Evolutionary conservation across 192 early-diverging fungal genomes (phyloP).

Genomic region (Coemansia sp.): DNA sequence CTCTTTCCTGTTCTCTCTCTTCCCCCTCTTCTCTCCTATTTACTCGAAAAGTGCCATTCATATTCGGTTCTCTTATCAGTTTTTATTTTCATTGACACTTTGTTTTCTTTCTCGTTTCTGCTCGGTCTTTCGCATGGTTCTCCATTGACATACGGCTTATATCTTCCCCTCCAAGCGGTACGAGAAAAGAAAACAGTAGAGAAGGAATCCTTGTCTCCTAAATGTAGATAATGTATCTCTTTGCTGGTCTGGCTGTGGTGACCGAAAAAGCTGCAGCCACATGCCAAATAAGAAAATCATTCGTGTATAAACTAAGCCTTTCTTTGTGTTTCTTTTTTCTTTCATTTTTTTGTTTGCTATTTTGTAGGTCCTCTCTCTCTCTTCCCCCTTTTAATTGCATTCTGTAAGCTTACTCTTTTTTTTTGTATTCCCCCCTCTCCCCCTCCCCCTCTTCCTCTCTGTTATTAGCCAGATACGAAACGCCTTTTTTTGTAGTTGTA

Average conservation of each 20-base stretch:
- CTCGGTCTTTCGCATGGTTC: neutral
- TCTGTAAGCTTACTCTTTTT: conserved; percentile 1
- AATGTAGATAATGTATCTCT: neutral
- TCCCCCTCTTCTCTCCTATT: neutral
- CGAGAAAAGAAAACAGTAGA: neutral
- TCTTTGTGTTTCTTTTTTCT: neutral
- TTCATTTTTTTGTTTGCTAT: neutral
- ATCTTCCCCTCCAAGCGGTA: neutral
- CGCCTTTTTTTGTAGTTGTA: conserved; percentile 8
- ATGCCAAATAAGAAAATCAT: neutral
- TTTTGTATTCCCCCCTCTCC: neutral
- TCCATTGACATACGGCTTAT: neutral
- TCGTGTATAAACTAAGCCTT: conserved; percentile 2
- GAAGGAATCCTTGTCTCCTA: neutral
- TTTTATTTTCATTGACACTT: neutral
- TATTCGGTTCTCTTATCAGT: neutral
- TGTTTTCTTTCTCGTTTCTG: neutral
- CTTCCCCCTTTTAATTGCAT: neutral
- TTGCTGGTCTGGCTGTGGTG: neutral
- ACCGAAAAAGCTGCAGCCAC: neutral
- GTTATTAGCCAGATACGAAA: conserved; percentile 1
- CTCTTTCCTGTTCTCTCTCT: neutral
- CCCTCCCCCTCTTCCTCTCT: neutral
- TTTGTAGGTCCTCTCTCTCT: conserved; percentile 1
- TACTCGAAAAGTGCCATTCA: neutral